Conservation (phyloP, 129 eudicot genomes). For the Sambucus nigra region DNA sequence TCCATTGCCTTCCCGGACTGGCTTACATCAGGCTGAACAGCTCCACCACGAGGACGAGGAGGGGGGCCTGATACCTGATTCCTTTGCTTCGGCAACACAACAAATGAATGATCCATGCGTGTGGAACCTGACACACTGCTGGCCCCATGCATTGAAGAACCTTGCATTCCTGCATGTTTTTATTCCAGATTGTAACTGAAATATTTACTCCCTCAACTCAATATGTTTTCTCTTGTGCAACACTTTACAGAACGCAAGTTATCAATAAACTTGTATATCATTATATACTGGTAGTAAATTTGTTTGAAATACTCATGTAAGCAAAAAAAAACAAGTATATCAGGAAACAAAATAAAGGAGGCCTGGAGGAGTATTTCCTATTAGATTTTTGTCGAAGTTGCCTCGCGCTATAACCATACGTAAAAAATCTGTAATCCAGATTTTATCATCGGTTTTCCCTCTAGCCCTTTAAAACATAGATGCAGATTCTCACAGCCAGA, state of each 20-base stretch:
- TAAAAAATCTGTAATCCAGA: background rate
- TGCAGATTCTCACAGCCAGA: background rate
- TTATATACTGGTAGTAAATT: background rate
- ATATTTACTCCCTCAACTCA: background rate
- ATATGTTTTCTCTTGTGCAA: background rate
- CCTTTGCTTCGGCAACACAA: slow-evolving; percentile 85
- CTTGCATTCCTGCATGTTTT: slow-evolving; percentile 56
- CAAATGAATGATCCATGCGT: slow-evolving; percentile 84
- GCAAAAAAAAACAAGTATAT: no score
- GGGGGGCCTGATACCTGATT: slow-evolving; percentile 41
- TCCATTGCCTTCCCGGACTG: slow-evolving; percentile 80
- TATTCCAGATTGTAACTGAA: slow-evolving; percentile 5
- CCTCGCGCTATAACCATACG: no score
- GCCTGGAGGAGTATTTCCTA: background rate
- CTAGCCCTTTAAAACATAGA: background rate
- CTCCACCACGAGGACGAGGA: slow-evolving; percentile 76
- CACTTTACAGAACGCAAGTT: background rate
- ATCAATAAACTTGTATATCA: background rate
- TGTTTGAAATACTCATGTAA: background rate
- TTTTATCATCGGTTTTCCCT: background rate
- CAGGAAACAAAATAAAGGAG: background rate
- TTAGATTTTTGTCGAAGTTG: background rate
- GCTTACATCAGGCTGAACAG: slow-evolving; percentile 31
- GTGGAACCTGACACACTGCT: slow-evolving; percentile 67
- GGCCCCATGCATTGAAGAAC: slow-evolving; percentile 68